Evolutionary conservation across 164 flowering plant species (phyloP).

Genomic region (Vitis cinerea): DNA sequence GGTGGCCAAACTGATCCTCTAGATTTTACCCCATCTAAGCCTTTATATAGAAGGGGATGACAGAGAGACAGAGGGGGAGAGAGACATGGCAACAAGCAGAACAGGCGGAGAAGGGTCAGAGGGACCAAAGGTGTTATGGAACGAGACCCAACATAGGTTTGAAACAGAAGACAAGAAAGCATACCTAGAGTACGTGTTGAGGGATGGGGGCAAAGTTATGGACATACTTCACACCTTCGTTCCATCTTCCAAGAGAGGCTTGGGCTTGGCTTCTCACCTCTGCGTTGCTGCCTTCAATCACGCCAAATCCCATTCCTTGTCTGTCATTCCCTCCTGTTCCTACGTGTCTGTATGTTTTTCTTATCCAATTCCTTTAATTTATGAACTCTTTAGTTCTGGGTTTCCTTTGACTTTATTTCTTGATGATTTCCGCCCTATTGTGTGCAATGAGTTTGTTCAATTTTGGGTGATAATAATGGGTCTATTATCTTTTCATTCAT

Average conservation of each 20-base stretch:
- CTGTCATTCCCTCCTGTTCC: slow-evolving; percentile 75
- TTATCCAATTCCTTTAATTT: neutral
- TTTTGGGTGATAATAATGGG: too few relatives aligned
- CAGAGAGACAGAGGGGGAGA: neutral
- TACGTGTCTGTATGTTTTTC: slow-evolving; percentile 69
- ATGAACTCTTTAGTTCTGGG: neutral
- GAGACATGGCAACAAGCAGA: slow-evolving; percentile 15
- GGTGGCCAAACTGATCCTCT: too few relatives aligned
- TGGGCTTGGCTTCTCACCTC: slow-evolving; percentile 72
- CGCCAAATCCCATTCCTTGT: slow-evolving; percentile 56
- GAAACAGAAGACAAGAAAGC: slow-evolving; percentile 79
- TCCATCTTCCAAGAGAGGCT: slow-evolving; percentile 74
- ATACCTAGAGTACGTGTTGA: slow-evolving; percentile 50
- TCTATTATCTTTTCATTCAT: too few relatives aligned
- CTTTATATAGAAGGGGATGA: too few relatives aligned
- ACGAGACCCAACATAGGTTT: slow-evolving; percentile 48
- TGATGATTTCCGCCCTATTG: neutral
- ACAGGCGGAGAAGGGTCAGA: slow-evolving; percentile 15
- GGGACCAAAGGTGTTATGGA: slow-evolving; percentile 55
- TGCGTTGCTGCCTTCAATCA: slow-evolving; percentile 72
- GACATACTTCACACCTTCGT: slow-evolving; percentile 79
- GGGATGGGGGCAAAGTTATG: slow-evolving; percentile 55
- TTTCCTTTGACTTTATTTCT: neutral
- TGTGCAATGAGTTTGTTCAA: too few relatives aligned
- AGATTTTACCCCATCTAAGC: too few relatives aligned